Conservation (phyloP, 306 rosid species). For the Vigna trinervia region DNA sequence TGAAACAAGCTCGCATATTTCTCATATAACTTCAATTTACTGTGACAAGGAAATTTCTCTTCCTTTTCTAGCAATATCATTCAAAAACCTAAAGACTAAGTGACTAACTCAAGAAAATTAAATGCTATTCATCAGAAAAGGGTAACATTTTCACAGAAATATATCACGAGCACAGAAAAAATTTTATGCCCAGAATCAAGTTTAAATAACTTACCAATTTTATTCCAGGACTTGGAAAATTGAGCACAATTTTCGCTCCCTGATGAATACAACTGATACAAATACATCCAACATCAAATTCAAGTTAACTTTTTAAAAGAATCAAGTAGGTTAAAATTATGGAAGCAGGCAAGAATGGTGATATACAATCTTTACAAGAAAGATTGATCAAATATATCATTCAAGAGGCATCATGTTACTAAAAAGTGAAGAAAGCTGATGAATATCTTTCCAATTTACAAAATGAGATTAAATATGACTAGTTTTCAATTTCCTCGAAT, state of each 20-base stretch:
- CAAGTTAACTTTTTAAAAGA: slow-evolving; percentile 32
- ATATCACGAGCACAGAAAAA: slow-evolving; percentile 24
- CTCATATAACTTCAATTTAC: background rate
- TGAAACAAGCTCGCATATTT: slow-evolving; percentile 27
- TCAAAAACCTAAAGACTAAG: slow-evolving; percentile 30
- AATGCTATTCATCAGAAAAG: background rate
- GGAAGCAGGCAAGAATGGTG: slow-evolving; percentile 9
- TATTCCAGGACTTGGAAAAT: slow-evolving; percentile 74
- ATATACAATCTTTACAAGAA: slow-evolving; percentile 2
- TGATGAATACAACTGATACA: slow-evolving; percentile 73
- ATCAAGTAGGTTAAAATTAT: background rate
- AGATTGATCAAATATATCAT: slow-evolving; percentile 38
- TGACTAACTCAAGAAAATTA: slow-evolving; percentile 35
- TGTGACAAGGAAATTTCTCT: background rate
- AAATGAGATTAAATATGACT: slow-evolving; percentile 1
- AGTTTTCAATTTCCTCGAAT: slow-evolving; percentile 20
- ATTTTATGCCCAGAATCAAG: slow-evolving; percentile 6
- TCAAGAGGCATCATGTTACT: background rate
- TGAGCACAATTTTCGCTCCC: slow-evolving; percentile 77
- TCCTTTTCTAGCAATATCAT: slow-evolving; percentile 23
- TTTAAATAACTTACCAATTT: slow-evolving; percentile 64
- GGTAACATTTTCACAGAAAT: slow-evolving; percentile 1
- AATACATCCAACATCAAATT: slow-evolving; percentile 30
- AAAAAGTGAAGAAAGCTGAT: slow-evolving; percentile 24
- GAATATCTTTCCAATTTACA: slow-evolving; percentile 27